These are phyloP conservation scores for Epipyxis sp. DNA, from an alignment of 108 stramenopile genomes.

Conservation along the genomic window DNA sequence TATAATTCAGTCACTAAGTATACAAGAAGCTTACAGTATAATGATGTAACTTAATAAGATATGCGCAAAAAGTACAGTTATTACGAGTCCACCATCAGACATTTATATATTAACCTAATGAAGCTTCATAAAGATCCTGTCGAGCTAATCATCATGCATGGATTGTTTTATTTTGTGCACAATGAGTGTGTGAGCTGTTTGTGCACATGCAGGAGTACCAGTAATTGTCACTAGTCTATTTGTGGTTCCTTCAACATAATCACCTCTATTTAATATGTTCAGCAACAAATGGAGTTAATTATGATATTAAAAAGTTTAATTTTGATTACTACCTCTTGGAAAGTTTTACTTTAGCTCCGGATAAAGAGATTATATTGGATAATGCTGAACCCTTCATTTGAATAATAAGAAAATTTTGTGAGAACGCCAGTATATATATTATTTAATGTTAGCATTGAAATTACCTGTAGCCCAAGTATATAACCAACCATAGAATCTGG, in stretches of 20 bases:
- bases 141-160: too few relatives aligned
- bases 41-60: too few relatives aligned
- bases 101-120: too few relatives aligned
- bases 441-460: too few relatives aligned
- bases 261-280: slow-evolving; percentile 14
- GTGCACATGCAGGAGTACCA: neutral
- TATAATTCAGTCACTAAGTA: too few relatives aligned
- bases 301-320: neutral
- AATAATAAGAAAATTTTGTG: too few relatives aligned
- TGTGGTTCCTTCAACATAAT: neutral
- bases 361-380: neutral
- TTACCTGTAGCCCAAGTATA: neutral
- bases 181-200: slow-evolving; percentile 8
- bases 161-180: neutral
- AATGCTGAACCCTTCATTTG: neutral
- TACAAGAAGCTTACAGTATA: too few relatives aligned
- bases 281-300: neutral
- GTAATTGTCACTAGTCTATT: neutral
- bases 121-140: too few relatives aligned
- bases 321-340: neutral
- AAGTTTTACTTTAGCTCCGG: neutral
- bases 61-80: too few relatives aligned
- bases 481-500: neutral
- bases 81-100: too few relatives aligned
- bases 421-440: too few relatives aligned